Evolutionary conservation across 2,329 filamentous ascomycete genomes (phyloP).

Genomic region (Sclerotinia spermophila): DNA sequence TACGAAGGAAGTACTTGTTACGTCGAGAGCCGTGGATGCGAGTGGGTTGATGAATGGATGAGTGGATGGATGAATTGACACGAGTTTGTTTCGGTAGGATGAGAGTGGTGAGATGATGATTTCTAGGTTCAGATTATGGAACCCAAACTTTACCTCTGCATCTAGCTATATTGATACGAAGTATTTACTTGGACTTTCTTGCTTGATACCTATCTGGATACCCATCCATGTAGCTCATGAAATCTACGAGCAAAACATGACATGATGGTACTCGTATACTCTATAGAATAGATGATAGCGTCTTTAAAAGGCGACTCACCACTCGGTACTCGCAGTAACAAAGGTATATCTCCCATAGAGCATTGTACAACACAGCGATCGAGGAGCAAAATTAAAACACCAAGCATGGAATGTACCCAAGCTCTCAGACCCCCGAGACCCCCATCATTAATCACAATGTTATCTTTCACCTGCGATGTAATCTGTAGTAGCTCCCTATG

Average conservation of each 20-base stretch:
- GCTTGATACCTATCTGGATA: neutral
- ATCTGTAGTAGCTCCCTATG: neutral
- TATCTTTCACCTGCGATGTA: neutral
- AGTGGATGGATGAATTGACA: neutral
- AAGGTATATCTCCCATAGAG: neutral
- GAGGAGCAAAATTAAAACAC: conserved; percentile 4
- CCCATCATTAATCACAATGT: neutral
- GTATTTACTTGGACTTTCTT: neutral
- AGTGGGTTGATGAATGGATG: neutral
- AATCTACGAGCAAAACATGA: no score
- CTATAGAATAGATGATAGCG: no score
- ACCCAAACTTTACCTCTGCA: neutral
- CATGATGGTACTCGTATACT: no score
- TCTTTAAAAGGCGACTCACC: no score
- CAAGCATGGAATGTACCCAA: neutral
- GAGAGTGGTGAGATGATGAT: neutral
- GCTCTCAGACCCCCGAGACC: conserved; percentile 4
- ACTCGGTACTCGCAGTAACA: neutral
- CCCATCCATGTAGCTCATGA: neutral
- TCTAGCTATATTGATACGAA: neutral
- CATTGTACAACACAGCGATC: conserved; percentile 14
- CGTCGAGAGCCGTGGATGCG: neutral
- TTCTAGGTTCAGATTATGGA: neutral
- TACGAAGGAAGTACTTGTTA: neutral
- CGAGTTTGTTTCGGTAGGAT: neutral